phyloP scores from a whole-genome alignment of 495 filamentous ascomycete species.

The Penicillium goetzii region DNA sequence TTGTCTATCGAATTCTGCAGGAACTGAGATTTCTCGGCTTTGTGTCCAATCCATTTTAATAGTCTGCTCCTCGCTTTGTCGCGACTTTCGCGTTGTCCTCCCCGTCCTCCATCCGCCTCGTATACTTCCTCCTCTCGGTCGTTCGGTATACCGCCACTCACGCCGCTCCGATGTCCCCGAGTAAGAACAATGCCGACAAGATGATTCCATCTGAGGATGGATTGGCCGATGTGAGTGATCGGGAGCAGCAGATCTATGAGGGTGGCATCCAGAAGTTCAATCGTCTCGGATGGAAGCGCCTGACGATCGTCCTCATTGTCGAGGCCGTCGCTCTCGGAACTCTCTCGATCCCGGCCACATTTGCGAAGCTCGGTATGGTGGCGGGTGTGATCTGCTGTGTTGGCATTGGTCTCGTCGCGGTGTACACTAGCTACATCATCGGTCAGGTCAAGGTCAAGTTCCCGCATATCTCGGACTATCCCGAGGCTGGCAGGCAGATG shows the following conservation, averaged over 20 bases:
- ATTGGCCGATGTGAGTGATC: slow-evolving; percentile 7
- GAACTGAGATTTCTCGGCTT: slow-evolving; percentile 5
- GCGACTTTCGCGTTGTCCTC: background rate
- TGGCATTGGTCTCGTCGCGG: slow-evolving; percentile 60
- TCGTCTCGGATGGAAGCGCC: slow-evolving; percentile 37
- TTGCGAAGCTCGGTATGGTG: slow-evolving; percentile 63
- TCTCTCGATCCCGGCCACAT: slow-evolving; percentile 58
- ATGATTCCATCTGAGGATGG: slow-evolving; percentile 7
- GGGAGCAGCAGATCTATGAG: slow-evolving; percentile 21
- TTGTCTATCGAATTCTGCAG: background rate
- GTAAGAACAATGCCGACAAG: slow-evolving; percentile 10
- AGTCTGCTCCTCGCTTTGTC: background rate
- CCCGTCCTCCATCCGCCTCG: slow-evolving; percentile 1
- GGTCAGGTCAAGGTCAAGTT: slow-evolving; percentile 68
- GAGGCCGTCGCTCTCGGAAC: slow-evolving; percentile 64
- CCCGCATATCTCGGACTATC: slow-evolving; percentile 65
- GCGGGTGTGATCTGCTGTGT: slow-evolving; percentile 53
- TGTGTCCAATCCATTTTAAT: background rate
- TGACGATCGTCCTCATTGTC: slow-evolving; percentile 54
- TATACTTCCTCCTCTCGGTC: background rate
- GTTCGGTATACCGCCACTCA: background rate
- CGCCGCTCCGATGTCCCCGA: slow-evolving; percentile 7
- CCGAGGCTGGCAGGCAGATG: slow-evolving; percentile 66
- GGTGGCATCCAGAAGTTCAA: slow-evolving; percentile 29
- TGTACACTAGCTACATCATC: slow-evolving; percentile 70